Evolutionary conservation across 2,329 filamentous ascomycete species (phyloP), one percentile per base, ranked within the genome.

Genomic region (Cordyceps militaris): DNA sequence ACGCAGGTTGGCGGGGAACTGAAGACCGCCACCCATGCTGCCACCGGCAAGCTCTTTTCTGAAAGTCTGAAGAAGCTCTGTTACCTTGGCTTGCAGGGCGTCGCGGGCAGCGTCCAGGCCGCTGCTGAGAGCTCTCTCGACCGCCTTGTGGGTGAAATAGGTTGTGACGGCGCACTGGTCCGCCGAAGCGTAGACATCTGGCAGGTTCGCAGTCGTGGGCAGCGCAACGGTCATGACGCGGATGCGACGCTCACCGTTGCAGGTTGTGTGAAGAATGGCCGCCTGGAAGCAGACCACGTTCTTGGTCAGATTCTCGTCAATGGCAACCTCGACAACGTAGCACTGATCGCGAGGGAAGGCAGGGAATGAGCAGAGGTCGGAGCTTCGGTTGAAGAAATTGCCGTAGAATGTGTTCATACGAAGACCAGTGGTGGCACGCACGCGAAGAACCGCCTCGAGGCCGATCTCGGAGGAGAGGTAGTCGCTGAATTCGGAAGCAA

Each of bases 301-400:
- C 78, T 96, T 96, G 48, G 87, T 89, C 61, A 99, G 79, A 36
- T 85, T 94, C 76, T 99, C 94, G 66, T 99, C 94, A 63, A 99
- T 97, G 14, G 94, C 92, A 57, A 99, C 95, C 73, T 99, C 94
- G 21, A 99, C 93, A 44, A 97, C 94, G 69, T 97, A 97, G 62
- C 89, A 91, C 72, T 99, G 94, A 67, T 99, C 94, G 69, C 94
- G 87, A 32, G 94, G 94, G 79, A 99, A 97, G 0, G 94, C 92
- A 1, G 94, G 94, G 80, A 99, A 99, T 13, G 94, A 94, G 71
- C 94, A 97, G 32, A 99, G 84, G 75, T 99, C 94, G 16, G 92
- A 97, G 70, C 91, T 96, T 65, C 94, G 84, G 78, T 97, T 99
- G 81, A 99, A 99, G 75, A 99, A 99, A 77, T 99, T 99, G 64